These are phyloP conservation scores for Pyracantha coccinea DNA, from an alignment of 331 rosid species.

Conservation along the genomic window DNA sequence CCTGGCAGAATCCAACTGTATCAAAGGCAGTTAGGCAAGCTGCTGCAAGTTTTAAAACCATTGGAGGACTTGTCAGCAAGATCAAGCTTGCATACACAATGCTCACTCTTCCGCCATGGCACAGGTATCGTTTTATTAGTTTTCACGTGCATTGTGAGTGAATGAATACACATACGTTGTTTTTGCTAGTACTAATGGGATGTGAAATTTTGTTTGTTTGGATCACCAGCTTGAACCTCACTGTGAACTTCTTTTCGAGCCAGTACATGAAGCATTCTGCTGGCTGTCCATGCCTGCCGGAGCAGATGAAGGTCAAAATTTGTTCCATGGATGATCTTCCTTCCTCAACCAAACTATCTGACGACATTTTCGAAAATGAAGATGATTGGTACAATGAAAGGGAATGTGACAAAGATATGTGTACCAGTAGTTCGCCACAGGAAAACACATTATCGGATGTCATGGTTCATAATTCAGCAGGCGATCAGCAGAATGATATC, in stretches of 20 bases:
- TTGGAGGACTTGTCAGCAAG: conserved; percentile 76
- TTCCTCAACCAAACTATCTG: conserved; percentile 42
- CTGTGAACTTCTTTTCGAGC: conserved; percentile 74
- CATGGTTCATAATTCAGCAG: conserved; percentile 13
- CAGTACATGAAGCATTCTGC: conserved; percentile 62
- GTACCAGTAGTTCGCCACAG: conserved; percentile 6
- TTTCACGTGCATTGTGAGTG: background rate
- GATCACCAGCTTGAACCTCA: conserved; percentile 55
- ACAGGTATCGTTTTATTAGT: conserved; percentile 36
- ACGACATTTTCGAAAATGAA: conserved; percentile 37
- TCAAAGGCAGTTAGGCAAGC: conserved; percentile 88
- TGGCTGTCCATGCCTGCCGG: conserved; percentile 67
- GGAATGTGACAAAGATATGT: conserved; percentile 15
- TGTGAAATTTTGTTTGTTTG: conserved; percentile 4
- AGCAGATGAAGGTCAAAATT: conserved; percentile 52
- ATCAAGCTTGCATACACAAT: conserved; percentile 90
- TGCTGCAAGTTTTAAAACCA: conserved; percentile 72
- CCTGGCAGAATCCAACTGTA: conserved; percentile 94
- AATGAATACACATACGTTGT: background rate
- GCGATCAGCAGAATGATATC: conserved; percentile 2
- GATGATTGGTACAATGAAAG: conserved; percentile 28
- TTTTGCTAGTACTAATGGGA: too few species aligned
- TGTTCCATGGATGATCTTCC: conserved; percentile 73
- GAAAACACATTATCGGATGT: conserved; percentile 21
- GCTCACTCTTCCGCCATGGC: conserved; percentile 91